Percentiles rank a stretch among this genome's conserved stretches.
phyloP scores from a whole-genome alignment of 352 stramenopile species.

The Globisporangium spinosum region DNA sequence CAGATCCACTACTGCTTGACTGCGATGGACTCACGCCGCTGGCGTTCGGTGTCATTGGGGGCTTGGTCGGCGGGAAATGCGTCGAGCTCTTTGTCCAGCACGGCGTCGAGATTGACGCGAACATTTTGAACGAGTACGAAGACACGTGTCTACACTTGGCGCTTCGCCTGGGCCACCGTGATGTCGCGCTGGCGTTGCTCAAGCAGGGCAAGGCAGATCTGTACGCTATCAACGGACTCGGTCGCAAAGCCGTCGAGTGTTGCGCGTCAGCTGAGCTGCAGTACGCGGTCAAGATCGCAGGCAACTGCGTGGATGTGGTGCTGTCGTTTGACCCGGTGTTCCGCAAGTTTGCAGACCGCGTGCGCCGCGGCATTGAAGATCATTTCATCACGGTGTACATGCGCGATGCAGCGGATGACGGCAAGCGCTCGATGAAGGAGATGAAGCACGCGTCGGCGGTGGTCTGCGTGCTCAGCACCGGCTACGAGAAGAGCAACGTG shows the following conservation, averaged over 20 bases:
- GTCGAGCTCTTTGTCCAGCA: constrained; percentile 54
- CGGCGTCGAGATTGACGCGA: constrained; percentile 47
- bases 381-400: constrained; percentile 78
- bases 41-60: constrained; percentile 55
- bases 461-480: constrained; percentile 65
- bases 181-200: constrained; percentile 61
- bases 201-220: constrained; percentile 51
- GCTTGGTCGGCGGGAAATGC: constrained; percentile 37
- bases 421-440: constrained; percentile 38
- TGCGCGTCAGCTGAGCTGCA: constrained; percentile 71
- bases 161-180: constrained; percentile 50
- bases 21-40: constrained; percentile 63
- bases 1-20: constrained; percentile 52
- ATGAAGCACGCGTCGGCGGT: constrained; percentile 67
- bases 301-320: constrained; percentile 67
- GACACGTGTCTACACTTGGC: constrained; percentile 77
- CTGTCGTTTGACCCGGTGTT: constrained; percentile 75
- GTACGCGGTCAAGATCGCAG: constrained; percentile 71
- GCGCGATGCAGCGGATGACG: constrained; percentile 42
- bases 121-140: constrained; percentile 40
- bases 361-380: constrained; percentile 65
- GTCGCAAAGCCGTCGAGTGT: constrained; percentile 63
- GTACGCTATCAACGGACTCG: constrained; percentile 47
- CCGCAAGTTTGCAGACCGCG: constrained; percentile 49
- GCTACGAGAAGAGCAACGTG: constrained; percentile 56